Evolutionary conservation across 768 basidiomycete genomes (phyloP).

Genomic region (Clavaria fumosa): DNA sequence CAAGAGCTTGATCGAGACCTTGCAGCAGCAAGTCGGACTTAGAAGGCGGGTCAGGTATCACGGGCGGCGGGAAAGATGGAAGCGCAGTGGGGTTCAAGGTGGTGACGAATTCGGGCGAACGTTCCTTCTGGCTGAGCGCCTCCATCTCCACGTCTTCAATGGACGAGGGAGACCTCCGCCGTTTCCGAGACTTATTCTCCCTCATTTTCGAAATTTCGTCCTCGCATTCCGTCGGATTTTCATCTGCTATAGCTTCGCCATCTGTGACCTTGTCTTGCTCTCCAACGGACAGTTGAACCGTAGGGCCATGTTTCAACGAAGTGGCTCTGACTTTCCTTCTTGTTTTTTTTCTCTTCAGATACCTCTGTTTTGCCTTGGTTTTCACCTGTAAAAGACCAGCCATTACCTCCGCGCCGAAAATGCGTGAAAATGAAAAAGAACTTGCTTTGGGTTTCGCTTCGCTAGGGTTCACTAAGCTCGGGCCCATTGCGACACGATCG

Average conservation of each 20-base stretch:
- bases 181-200: conserved; percentile 28
- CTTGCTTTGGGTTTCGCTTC: too few relatives aligned
- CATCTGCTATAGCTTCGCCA: conserved; percentile 12
- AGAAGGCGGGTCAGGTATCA: conserved; percentile 51
- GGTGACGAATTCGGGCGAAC: conserved; percentile 7
- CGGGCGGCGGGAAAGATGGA: conserved; percentile 56
- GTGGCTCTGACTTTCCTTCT: conserved; percentile 32
- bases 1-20: conserved; percentile 60
- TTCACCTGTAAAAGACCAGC: conserved; percentile 26
- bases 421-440: too few relatives aligned
- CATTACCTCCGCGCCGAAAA: too few relatives aligned
- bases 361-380: conserved; percentile 43
- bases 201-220: conserved; percentile 6
- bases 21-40: conserved; percentile 58
- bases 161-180: conserved; percentile 21
- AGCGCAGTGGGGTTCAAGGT: conserved; percentile 24
- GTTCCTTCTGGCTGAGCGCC: conserved; percentile 9
- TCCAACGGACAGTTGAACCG: conserved; percentile 4
- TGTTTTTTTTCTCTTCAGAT: conserved; percentile 57
- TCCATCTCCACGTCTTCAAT: conserved; percentile 14
- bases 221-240: conserved; percentile 11
- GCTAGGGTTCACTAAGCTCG: too few relatives aligned
- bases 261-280: conserved; percentile 15
- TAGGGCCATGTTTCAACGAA: background rate
- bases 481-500: too few relatives aligned